Percentiles rank a stretch among this genome's conserved stretches.
phyloP scores from a whole-genome alignment of 2,329 filamentous ascomycete species.

The Aureobasidium uvarum region DNA sequence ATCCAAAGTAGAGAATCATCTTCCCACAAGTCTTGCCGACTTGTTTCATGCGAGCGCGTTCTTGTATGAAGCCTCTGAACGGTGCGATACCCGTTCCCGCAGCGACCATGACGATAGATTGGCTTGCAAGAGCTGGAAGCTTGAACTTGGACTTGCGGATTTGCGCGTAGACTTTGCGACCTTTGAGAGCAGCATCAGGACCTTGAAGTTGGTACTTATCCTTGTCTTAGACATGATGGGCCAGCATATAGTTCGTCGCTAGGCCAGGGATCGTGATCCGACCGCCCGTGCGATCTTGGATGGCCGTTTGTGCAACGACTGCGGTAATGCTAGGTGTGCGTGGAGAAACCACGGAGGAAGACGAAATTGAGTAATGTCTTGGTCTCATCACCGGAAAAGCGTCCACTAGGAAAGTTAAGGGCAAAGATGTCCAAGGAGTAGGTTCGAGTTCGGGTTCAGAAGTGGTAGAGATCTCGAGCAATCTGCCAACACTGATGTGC shows the following conservation, averaged over 20 bases:
- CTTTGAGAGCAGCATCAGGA: neutral
- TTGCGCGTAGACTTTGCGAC: neutral
- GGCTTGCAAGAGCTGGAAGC: constrained; percentile 1
- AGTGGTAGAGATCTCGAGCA: neutral
- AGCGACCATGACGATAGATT: constrained; percentile 48
- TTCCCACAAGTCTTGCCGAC: neutral
- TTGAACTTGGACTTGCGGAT: constrained; percentile 4
- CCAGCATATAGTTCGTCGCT: constrained; percentile 43
- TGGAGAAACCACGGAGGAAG: neutral
- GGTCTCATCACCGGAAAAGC: neutral
- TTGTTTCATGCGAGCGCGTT: constrained; percentile 38
- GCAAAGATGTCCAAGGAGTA: neutral
- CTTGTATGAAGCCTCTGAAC: constrained; percentile 46
- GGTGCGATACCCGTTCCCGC: constrained; percentile 55
- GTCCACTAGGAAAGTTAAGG: neutral
- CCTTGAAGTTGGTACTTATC: neutral
- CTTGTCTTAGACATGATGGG: constrained; percentile 6
- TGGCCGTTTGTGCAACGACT: neutral
- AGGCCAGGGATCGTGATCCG: neutral
- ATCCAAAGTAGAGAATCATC: neutral
- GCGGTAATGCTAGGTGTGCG: neutral
- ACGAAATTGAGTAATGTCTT: neutral
- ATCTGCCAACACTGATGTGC: neutral
- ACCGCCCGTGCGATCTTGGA: neutral
- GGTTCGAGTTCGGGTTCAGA: neutral